Evolutionary conservation across 202 grass and related monocot genomes (phyloP).

Genomic region (Carex sylvatica): DNA sequence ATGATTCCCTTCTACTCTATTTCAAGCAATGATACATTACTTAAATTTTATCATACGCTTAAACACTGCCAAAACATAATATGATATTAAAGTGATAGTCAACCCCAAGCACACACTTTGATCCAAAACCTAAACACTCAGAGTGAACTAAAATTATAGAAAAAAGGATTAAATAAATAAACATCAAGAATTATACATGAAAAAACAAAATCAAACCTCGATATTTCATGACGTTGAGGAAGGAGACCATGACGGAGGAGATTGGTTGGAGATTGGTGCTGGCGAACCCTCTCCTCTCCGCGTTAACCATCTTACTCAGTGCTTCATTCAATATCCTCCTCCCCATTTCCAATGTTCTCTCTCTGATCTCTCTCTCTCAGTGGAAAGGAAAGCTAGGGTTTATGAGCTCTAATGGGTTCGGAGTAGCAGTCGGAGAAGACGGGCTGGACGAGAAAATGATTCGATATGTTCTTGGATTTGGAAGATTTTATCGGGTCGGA

Average conservation of each 20-base stretch:
- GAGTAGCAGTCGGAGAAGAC: too few relatives aligned
- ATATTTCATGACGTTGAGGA: slow-evolving; percentile 86
- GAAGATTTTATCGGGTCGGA: too few relatives aligned
- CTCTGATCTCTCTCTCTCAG: background rate
- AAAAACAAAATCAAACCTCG: background rate
- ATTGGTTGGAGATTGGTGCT: slow-evolving; percentile 62
- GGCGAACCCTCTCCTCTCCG: slow-evolving; percentile 48
- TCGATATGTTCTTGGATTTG: too few relatives aligned
- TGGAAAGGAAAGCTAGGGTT: background rate
- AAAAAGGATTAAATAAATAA: background rate
- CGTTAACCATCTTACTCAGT: slow-evolving; percentile 73
- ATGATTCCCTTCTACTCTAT: background rate
- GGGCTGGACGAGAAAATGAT: too few relatives aligned
- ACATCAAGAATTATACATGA: background rate
- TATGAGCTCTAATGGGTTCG: background rate
- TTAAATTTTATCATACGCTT: background rate
- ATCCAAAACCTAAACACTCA: background rate
- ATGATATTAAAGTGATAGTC: background rate
- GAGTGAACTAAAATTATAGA: background rate
- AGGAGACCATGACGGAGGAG: slow-evolving; percentile 76
- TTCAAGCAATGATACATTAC: background rate
- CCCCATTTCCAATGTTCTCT: slow-evolving; percentile 37
- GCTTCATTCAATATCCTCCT: slow-evolving; percentile 85
- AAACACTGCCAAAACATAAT: background rate
- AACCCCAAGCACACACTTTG: background rate